A percentile compares a stretch with the other conserved stretches of the same genome.
Evolutionary conservation across 257 asterid genomes (phyloP).

Genomic region (Gentiana dahurica): DNA sequence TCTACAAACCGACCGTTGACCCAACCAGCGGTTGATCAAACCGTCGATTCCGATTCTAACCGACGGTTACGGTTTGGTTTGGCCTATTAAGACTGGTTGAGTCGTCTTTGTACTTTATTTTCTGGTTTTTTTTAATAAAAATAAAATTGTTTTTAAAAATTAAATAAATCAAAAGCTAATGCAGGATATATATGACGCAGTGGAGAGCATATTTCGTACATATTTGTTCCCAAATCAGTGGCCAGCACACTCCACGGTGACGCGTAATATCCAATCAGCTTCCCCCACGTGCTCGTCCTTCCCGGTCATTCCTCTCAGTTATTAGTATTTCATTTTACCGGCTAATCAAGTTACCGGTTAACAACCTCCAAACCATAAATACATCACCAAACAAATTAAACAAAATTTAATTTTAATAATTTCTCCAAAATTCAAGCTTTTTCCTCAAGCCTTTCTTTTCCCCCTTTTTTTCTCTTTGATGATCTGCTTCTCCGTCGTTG

Average conservation of each 20-base stretch:
- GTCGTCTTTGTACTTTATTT: no score
- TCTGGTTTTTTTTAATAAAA: no score
- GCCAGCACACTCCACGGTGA: not conserved
- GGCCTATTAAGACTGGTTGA: no score
- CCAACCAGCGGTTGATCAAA: no score
- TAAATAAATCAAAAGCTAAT: no score
- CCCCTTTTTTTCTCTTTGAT: not conserved
- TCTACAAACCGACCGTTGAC: no score
- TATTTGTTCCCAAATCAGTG: not conserved
- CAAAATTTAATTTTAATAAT: not conserved
- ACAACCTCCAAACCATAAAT: not conserved
- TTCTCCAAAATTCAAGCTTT: not conserved
- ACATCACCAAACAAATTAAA: not conserved
- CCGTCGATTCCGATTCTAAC: no score
- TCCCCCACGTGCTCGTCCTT: slow-evolving; percentile 1
- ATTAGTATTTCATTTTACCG: not conserved
- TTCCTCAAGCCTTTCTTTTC: not conserved
- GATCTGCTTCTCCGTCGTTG: not conserved
- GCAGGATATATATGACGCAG: no score
- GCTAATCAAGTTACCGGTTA: slow-evolving; percentile 1
- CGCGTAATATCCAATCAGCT: slow-evolving; percentile 2
- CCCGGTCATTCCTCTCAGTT: not conserved
- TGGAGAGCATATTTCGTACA: no score
- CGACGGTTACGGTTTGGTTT: no score
- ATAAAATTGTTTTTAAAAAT: no score